phyloP scores from a whole-genome alignment of 176 grass and related monocot genomes.

The Phoenix roebelenii region DNA sequence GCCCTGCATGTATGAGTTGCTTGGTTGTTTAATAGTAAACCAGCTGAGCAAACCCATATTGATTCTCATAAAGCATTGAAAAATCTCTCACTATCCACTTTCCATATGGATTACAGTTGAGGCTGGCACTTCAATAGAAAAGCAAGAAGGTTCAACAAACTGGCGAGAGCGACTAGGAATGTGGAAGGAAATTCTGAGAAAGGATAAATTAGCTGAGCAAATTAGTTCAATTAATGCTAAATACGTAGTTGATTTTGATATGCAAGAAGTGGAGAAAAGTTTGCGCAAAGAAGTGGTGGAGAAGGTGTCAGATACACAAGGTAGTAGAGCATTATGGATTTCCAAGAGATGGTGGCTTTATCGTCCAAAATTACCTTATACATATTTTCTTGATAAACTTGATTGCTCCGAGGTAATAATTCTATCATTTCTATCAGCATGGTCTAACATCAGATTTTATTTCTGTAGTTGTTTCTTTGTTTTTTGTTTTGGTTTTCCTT shows the following conservation, averaged over 20 bases:
- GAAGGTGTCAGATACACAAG: constrained; percentile 10
- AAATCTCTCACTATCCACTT: background rate
- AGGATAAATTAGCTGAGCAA: constrained; percentile 28
- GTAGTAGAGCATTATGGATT: constrained; percentile 29
- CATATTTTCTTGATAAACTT: constrained; percentile 26
- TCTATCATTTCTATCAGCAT: background rate
- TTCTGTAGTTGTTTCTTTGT: no score
- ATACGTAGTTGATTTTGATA: constrained; percentile 43
- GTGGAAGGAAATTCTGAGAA: constrained; percentile 25
- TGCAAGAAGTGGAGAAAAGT: constrained; percentile 39
- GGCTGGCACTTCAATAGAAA: background rate
- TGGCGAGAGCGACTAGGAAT: constrained; percentile 25
- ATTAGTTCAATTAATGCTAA: constrained; percentile 30
- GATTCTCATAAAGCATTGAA: no score
- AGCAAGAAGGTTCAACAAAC: constrained; percentile 7
- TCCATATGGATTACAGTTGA: constrained; percentile 2
- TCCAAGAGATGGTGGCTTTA: constrained; percentile 32
- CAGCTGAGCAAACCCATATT: no score
- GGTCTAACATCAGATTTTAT: no score
- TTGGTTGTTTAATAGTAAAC: no score
- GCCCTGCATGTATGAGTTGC: no score
- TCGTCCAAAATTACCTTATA: constrained; percentile 27
- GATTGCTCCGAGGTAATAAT: constrained; percentile 24
- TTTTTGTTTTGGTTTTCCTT: no score
- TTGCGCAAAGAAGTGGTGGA: constrained; percentile 21